These are phyloP conservation scores for Backusella luteola DNA, from an alignment of 192 early-diverging fungal genomes.

Conservation along the genomic window DNA sequence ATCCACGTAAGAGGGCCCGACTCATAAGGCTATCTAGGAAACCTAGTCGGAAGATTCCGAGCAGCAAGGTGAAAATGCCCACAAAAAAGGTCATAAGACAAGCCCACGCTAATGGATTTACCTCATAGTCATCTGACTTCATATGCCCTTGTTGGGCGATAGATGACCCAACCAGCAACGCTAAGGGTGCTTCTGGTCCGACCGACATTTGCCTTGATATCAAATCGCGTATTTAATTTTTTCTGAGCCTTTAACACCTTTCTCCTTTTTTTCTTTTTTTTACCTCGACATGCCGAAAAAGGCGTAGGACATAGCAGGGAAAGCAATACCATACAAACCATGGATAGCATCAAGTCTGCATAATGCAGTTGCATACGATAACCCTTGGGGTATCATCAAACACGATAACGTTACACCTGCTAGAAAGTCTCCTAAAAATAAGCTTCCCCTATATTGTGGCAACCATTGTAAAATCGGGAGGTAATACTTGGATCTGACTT, in stretches of 20 bases:
- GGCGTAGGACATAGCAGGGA: constrained; percentile 83
- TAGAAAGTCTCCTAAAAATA: constrained; percentile 72
- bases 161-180: constrained; percentile 25
- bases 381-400: constrained; percentile 68
- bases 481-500: constrained; percentile 81
- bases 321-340: constrained; percentile 85
- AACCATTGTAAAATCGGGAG: constrained; percentile 94
- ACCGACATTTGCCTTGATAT: constrained; percentile 78
- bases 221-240: background rate
- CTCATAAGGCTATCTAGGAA: constrained; percentile 95
- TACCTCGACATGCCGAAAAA: constrained; percentile 93
- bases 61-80: constrained; percentile 84
- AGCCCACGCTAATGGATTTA: constrained; percentile 60
- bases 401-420: constrained; percentile 82
- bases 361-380: constrained; percentile 89
- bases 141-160: constrained; percentile 34
- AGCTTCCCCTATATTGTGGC: constrained; percentile 66
- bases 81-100: constrained; percentile 76
- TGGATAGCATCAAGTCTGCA: constrained; percentile 80
- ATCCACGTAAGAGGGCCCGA: constrained; percentile 87
- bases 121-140: constrained; percentile 24
- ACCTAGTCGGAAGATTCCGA: constrained; percentile 96
- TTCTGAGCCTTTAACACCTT: background rate
- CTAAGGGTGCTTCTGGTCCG: constrained; percentile 75
- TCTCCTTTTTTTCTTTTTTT: background rate